phyloP scores from a whole-genome alignment of 2,329 filamentous ascomycete species.

The Talaromyces sp. region DNA sequence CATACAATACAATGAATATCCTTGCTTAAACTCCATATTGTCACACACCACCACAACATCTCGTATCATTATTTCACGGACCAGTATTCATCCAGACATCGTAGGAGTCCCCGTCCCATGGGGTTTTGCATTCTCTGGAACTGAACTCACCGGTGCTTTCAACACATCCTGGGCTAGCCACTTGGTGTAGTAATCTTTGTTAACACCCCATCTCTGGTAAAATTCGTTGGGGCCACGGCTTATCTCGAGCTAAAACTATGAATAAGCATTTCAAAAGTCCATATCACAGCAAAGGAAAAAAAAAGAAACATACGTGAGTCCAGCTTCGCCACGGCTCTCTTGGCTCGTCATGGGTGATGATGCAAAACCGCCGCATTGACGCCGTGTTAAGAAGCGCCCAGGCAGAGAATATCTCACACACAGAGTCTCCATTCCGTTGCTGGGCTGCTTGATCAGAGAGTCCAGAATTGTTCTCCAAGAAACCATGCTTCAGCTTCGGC shows the following conservation, averaged over 20 bases:
- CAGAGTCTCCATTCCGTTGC: slow-evolving; percentile 26
- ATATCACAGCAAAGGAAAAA: not conserved
- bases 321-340: slow-evolving; percentile 24
- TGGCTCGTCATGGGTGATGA: slow-evolving; percentile 21
- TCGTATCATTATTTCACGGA: not conserved
- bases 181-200: slow-evolving; percentile 1
- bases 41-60: not conserved
- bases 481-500: slow-evolving; percentile 23
- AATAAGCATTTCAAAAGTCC: not conserved
- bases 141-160: not conserved
- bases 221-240: slow-evolving; percentile 4
- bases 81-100: not conserved
- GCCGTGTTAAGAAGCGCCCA: slow-evolving; percentile 29
- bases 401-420: slow-evolving; percentile 35
- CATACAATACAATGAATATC: not conserved
- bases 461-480: slow-evolving; percentile 19
- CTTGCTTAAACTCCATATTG: not conserved
- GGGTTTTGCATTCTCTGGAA: not conserved
- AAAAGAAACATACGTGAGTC: slow-evolving; percentile 20
- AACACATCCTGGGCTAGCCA: slow-evolving; percentile 3
- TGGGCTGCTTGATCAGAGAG: slow-evolving; percentile 20
- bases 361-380: slow-evolving; percentile 26
- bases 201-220: slow-evolving; percentile 7
- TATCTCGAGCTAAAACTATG: slow-evolving; percentile 1
- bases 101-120: not conserved